phyloP scores from a whole-genome alignment of 2,329 filamentous ascomycete species.

The Clonostachys solani region DNA sequence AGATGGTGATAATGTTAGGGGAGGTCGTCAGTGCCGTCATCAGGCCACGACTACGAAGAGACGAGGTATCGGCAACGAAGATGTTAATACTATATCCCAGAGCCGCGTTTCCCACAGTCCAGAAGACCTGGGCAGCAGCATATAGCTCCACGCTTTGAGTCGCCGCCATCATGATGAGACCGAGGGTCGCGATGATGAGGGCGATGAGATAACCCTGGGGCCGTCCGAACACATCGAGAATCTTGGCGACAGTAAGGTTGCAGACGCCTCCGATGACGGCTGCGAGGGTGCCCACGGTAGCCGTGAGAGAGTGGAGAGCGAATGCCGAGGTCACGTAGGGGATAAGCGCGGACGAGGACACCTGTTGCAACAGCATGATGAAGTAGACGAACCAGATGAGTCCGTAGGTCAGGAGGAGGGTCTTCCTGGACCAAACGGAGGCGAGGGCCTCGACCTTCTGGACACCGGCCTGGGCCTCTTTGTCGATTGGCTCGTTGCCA shows the following conservation, averaged over 20 bases:
- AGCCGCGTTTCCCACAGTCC: slow-evolving; percentile 45
- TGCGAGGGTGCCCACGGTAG: slow-evolving; percentile 46
- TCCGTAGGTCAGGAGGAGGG: not conserved
- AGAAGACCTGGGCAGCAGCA: slow-evolving; percentile 63
- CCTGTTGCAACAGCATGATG: slow-evolving; percentile 10
- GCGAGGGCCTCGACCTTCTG: slow-evolving; percentile 10
- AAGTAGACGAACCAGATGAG: slow-evolving; percentile 13
- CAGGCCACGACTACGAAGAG: slow-evolving; percentile 54
- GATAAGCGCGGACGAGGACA: slow-evolving; percentile 25
- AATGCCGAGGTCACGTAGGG: slow-evolving; percentile 45
- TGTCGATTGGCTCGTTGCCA: too few species aligned
- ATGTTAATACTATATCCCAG: slow-evolving; percentile 53
- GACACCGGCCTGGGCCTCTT: slow-evolving; percentile 9
- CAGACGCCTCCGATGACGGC: slow-evolving; percentile 51
- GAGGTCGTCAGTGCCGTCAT: slow-evolving; percentile 32
- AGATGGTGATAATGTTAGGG: slow-evolving; percentile 61
- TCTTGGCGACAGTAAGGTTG: slow-evolving; percentile 60
- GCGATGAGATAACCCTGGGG: slow-evolving; percentile 54
- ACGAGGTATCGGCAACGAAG: slow-evolving; percentile 65
- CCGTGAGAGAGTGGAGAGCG: slow-evolving; percentile 44
- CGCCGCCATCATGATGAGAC: slow-evolving; percentile 62
- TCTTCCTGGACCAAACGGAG: slow-evolving; percentile 10
- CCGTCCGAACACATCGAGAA: slow-evolving; percentile 62
- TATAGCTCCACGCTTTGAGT: slow-evolving; percentile 57
- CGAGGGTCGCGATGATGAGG: slow-evolving; percentile 40